phyloP scores from a whole-genome alignment of 139 green algal species.

The Chlamydomonas urium region DNA sequence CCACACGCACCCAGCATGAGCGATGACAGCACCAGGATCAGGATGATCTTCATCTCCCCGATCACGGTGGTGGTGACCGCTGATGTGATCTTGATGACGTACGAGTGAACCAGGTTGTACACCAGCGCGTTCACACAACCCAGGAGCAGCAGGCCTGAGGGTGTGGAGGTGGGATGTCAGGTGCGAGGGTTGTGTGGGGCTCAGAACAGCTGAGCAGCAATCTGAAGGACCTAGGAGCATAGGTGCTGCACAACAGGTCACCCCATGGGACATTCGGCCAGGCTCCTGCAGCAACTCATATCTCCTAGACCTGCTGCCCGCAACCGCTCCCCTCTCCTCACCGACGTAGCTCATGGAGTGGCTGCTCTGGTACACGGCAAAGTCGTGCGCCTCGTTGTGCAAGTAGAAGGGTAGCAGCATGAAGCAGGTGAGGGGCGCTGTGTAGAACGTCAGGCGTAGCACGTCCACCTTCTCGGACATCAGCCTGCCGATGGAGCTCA shows the following conservation, averaged over 20 bases:
- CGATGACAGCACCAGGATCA: slow-evolving; percentile 38
- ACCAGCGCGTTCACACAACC: slow-evolving; percentile 35
- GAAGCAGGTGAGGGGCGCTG: slow-evolving; percentile 52
- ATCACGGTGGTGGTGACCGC: slow-evolving; percentile 47
- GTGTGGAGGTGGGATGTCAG: background rate
- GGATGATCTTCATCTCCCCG: slow-evolving; percentile 50
- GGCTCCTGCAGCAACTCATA: no score
- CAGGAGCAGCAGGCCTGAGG: slow-evolving; percentile 22
- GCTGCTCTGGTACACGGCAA: background rate
- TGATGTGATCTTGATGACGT: slow-evolving; percentile 38
- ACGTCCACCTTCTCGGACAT: slow-evolving; percentile 70
- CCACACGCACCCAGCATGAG: slow-evolving; percentile 34
- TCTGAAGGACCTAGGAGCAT: no score
- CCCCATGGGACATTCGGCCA: no score
- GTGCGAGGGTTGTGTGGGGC: no score
- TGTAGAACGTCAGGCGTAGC: slow-evolving; percentile 75
- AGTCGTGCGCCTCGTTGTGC: background rate
- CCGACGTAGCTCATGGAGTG: background rate
- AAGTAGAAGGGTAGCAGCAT: slow-evolving; percentile 59
- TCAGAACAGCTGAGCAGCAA: no score
- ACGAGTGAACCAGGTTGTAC: slow-evolving; percentile 40
- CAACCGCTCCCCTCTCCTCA: no score
- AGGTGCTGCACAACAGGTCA: no score
- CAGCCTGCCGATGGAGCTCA: slow-evolving; percentile 40
- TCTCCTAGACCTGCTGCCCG: no score